Percentiles rank a stretch among this genome's conserved stretches.
These are phyloP conservation scores for Starmerella gropengiesseri DNA, from an alignment of 805 yeast genomes.

Conservation along the genomic window DNA sequence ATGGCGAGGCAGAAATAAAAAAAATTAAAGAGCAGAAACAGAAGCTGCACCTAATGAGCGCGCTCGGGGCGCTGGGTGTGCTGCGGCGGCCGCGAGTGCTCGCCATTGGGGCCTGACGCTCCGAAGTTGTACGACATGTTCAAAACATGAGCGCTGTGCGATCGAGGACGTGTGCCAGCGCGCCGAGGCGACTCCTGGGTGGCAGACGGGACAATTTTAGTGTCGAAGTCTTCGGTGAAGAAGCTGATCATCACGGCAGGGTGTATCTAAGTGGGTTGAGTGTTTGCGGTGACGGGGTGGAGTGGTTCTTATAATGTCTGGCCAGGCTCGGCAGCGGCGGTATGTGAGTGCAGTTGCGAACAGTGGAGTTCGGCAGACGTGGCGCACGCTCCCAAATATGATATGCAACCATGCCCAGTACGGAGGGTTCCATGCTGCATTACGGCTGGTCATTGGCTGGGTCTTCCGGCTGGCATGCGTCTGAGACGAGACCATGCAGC, in stretches of 20 bases:
- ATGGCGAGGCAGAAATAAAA: no score
- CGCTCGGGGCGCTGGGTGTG: background rate
- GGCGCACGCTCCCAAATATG: conserved; percentile 5
- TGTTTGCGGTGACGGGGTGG: no score
- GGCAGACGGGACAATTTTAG: background rate
- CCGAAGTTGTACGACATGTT: background rate
- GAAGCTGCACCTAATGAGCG: no score
- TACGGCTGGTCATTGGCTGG: background rate
- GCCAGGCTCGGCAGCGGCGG: no score
- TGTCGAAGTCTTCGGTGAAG: conserved; percentile 16
- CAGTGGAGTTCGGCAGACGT: no score
- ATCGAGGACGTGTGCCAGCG: conserved; percentile 2
- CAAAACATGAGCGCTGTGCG: conserved; percentile 3
- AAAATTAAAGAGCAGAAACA: no score
- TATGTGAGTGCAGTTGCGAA: no score
- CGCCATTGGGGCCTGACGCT: background rate
- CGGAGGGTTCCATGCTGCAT: background rate
- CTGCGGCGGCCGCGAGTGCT: background rate
- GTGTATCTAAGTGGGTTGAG: no score
- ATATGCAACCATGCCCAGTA: background rate
- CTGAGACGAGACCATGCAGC: no score
- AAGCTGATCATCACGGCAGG: conserved; percentile 13
- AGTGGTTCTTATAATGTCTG: background rate
- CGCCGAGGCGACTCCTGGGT: conserved; percentile 1
- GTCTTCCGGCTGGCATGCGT: background rate